These are phyloP conservation scores for Xylariaceae sp. DNA, from an alignment of 2,329 filamentous ascomycete species.

Conservation along the genomic window DNA sequence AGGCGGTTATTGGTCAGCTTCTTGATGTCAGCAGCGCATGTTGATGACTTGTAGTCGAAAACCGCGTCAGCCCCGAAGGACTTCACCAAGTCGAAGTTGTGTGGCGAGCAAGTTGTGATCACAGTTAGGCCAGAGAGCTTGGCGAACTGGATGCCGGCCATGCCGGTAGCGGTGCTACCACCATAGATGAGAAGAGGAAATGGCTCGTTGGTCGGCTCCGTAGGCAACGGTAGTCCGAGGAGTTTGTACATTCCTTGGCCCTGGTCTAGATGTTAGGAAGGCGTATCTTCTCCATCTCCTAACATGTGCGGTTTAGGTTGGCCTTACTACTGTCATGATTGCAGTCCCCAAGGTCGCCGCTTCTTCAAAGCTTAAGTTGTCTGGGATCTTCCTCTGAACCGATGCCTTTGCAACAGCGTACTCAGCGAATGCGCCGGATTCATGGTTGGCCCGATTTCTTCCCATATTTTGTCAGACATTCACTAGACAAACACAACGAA, in stretches of 20 bases:
- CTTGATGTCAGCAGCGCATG: slow-evolving; percentile 12
- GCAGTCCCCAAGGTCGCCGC: slow-evolving; percentile 50
- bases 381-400: slow-evolving; percentile 52
- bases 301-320: background rate
- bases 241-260: slow-evolving; percentile 54
- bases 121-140: slow-evolving; percentile 45
- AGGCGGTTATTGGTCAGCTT: slow-evolving; percentile 19
- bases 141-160: slow-evolving; percentile 54
- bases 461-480: background rate
- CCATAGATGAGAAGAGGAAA: slow-evolving; percentile 51
- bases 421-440: slow-evolving; percentile 51
- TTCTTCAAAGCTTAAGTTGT: slow-evolving; percentile 51
- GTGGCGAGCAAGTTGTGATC: slow-evolving; percentile 14
- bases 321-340: slow-evolving; percentile 47
- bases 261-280: slow-evolving; percentile 29
- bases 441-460: slow-evolving; percentile 20
- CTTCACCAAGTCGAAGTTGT: slow-evolving; percentile 15
- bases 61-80: slow-evolving; percentile 8
- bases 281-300: background rate
- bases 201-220: slow-evolving; percentile 42
- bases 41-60: slow-evolving; percentile 17
- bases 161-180: slow-evolving; percentile 59
- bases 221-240: slow-evolving; percentile 53
- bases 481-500: no score
- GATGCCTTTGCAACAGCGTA: slow-evolving; percentile 47